A percentile compares a stretch with the other conserved stretches of the same genome.
Conservation (phyloP, 306 rosid species). For the Sophora flavescens region DNA sequence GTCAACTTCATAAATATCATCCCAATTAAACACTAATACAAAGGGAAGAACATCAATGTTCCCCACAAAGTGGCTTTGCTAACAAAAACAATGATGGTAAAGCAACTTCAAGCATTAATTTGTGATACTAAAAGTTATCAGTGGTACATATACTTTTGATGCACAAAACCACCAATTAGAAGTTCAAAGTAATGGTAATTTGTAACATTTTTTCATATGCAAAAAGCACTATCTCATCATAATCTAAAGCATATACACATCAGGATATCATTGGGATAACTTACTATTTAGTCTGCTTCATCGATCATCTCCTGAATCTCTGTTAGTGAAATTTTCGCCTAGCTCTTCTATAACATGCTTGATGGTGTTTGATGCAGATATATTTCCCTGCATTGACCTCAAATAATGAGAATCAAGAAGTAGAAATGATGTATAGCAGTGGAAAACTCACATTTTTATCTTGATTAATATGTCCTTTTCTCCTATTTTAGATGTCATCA, state of each 20-base stretch:
- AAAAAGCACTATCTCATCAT: background rate
- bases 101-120: conserved; percentile 13
- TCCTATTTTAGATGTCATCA: conserved; percentile 98
- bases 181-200: conserved; percentile 7
- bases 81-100: background rate
- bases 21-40: background rate
- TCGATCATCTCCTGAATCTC: conserved; percentile 81
- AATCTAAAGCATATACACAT: conserved; percentile 23
- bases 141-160: background rate
- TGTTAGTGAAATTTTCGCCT: conserved; percentile 71
- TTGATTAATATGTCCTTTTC: conserved; percentile 91
- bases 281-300: conserved; percentile 82
- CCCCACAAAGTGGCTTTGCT: conserved; percentile 4
- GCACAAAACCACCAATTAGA: conserved; percentile 35
- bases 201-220: background rate
- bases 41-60: conserved; percentile 15
- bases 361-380: conserved; percentile 73
- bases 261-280: conserved; percentile 38
- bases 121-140: background rate
- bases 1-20: background rate
- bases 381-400: conserved; percentile 72
- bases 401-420: conserved; percentile 35
- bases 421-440: conserved; percentile 4
- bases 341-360: conserved; percentile 73
- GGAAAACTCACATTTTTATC: conserved; percentile 69